A percentile compares a stretch with the other conserved stretches of the same genome.
phyloP scores from a whole-genome alignment of 1,284 basidiomycete species.

The Coniferiporia sulphurascens region DNA sequence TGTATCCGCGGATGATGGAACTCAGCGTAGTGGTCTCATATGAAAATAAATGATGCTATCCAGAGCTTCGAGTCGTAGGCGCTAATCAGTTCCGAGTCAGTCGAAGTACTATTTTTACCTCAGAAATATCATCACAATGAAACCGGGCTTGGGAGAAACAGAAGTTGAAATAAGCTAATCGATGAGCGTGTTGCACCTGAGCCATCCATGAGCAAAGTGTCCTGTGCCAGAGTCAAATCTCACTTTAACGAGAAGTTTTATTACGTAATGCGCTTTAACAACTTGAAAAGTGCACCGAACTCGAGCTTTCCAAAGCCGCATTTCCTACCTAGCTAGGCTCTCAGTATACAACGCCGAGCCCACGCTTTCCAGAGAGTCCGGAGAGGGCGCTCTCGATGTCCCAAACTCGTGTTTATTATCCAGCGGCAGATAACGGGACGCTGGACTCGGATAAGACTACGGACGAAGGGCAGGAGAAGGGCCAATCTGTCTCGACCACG shows the following conservation, averaged over 20 bases:
- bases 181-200: conserved; percentile 30
- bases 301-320: conserved; percentile 48
- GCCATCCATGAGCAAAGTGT: conserved; percentile 31
- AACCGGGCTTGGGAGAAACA: not conserved
- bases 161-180: conserved; percentile 21
- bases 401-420: conserved; percentile 50
- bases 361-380: conserved; percentile 41
- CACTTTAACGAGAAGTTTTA: not conserved
- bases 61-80: too few relatives aligned
- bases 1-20: too few relatives aligned
- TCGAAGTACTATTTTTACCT: not conserved
- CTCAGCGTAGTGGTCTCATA: too few relatives aligned
- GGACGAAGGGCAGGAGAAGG: conserved; percentile 42
- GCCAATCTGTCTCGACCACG: conserved; percentile 65
- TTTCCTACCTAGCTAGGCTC: conserved; percentile 62
- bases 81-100: not conserved
- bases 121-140: too few relatives aligned
- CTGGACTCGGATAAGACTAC: conserved; percentile 43
- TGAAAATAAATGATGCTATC: too few relatives aligned
- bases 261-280: not conserved
- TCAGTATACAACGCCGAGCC: conserved; percentile 51
- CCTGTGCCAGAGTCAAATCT: conserved; percentile 21
- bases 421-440: conserved; percentile 45
- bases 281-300: conserved; percentile 45
- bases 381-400: conserved; percentile 46